phyloP scores from a whole-genome alignment of 2,329 filamentous ascomycete genomes.

The Phialophora macrospora region DNA sequence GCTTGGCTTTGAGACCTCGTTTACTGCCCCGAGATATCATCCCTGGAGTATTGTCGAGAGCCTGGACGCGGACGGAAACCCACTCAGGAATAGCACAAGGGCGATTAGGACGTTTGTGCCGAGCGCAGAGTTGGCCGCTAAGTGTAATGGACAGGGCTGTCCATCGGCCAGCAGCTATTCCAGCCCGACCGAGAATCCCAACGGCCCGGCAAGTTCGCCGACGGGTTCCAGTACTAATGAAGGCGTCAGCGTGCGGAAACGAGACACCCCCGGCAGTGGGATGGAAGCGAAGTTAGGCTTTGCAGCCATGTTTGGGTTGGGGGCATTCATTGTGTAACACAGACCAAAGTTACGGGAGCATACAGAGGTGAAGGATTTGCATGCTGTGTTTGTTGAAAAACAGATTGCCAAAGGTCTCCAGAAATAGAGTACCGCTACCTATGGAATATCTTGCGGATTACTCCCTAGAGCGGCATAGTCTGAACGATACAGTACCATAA shows the following conservation, averaged over 20 bases:
- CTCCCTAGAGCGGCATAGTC: too few relatives aligned
- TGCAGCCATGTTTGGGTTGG: slow-evolving; percentile 26
- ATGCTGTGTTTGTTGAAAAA: not conserved
- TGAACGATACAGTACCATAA: too few relatives aligned
- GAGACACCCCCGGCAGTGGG: not conserved
- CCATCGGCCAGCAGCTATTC: slow-evolving; percentile 18
- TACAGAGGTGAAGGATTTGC: too few relatives aligned
- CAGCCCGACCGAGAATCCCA: slow-evolving; percentile 4
- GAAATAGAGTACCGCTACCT: too few relatives aligned
- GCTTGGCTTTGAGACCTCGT: slow-evolving; percentile 48
- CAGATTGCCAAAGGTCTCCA: not conserved
- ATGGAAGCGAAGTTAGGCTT: slow-evolving; percentile 19
- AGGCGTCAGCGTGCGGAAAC: slow-evolving; percentile 8
- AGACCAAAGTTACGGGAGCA: too few relatives aligned
- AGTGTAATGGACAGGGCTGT: slow-evolving; percentile 25
- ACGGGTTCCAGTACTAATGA: slow-evolving; percentile 19
- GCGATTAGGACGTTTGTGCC: slow-evolving; percentile 33
- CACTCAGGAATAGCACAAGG: slow-evolving; percentile 28
- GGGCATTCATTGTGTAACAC: slow-evolving; percentile 10
- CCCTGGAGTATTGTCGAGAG: slow-evolving; percentile 32
- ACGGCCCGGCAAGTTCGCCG: slow-evolving; percentile 5
- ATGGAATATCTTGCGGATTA: too few relatives aligned
- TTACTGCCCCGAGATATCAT: slow-evolving; percentile 34
- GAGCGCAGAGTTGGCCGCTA: slow-evolving; percentile 24
- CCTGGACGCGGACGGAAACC: slow-evolving; percentile 25